Evolutionary conservation across 208 protist species (phyloP).

Genomic region (Acanthamoeba culbertsoni): DNA sequence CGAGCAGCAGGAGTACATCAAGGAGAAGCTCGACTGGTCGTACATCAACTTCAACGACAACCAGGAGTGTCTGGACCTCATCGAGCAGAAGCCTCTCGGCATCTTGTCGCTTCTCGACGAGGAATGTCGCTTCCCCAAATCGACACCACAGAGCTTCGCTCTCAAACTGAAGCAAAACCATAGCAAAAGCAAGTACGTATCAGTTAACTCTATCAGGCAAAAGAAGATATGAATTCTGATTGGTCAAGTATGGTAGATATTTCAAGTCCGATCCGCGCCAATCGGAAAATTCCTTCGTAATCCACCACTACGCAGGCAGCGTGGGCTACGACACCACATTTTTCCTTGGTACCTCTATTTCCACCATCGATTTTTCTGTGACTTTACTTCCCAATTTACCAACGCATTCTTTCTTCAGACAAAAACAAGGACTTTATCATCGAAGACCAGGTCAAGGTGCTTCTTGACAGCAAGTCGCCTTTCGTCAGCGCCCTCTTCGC

Average conservation of each 20-base stretch:
- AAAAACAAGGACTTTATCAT: slow-evolving; percentile 79
- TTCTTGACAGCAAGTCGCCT: not conserved
- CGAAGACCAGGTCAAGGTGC: slow-evolving; percentile 62
- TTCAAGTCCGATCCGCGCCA: slow-evolving; percentile 44
- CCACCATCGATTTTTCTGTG: slow-evolving; percentile 61
- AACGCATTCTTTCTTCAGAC: not conserved
- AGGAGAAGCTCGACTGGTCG: slow-evolving; percentile 44
- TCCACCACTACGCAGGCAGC: slow-evolving; percentile 34
- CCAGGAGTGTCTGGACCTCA: slow-evolving; percentile 71
- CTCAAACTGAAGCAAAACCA: slow-evolving; percentile 3
- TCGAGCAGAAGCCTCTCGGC: slow-evolving; percentile 82
- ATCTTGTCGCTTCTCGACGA: slow-evolving; percentile 87
- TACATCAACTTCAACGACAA: slow-evolving; percentile 55
- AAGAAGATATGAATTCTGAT: slow-evolving; percentile 70
- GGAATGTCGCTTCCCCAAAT: slow-evolving; percentile 81
- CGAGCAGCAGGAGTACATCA: slow-evolving; percentile 82
- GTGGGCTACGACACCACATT: slow-evolving; percentile 71
- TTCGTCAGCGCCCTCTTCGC: slow-evolving; percentile 32
- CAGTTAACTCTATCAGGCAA: slow-evolving; percentile 79
- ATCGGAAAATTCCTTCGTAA: not conserved
- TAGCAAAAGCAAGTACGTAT: slow-evolving; percentile 52
- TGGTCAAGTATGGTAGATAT: not conserved
- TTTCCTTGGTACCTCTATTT: slow-evolving; percentile 80
- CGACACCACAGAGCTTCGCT: slow-evolving; percentile 42
- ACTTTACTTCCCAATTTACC: slow-evolving; percentile 70